Evolutionary conservation across 345 rosid genomes (phyloP).

Genomic region (Draba incana): DNA sequence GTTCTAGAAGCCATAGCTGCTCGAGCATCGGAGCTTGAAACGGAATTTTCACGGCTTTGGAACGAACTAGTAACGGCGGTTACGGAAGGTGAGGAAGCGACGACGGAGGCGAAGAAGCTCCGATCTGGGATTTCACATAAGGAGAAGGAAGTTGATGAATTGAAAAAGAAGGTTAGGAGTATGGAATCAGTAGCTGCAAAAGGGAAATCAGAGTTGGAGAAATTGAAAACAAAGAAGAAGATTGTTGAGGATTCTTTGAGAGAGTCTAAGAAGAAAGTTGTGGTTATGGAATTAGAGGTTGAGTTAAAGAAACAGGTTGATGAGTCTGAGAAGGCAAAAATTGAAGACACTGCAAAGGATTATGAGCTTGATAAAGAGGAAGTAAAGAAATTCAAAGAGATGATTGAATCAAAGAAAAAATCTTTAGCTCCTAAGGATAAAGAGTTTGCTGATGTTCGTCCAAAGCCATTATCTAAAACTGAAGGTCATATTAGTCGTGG

Average conservation of each 20-base stretch:
- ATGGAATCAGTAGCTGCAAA: constrained; percentile 45
- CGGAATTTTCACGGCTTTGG: constrained; percentile 59
- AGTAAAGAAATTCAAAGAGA: too few relatives aligned
- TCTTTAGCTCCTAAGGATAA: too few relatives aligned
- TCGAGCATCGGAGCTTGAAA: constrained; percentile 68
- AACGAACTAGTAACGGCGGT: constrained; percentile 60
- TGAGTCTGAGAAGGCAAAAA: constrained; percentile 44
- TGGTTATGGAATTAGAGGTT: constrained; percentile 44
- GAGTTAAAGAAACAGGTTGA: constrained; percentile 49
- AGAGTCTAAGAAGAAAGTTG: constrained; percentile 47
- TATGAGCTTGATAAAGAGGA: too few relatives aligned
- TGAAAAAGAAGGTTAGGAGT: constrained; percentile 46
- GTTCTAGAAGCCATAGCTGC: constrained; percentile 52
- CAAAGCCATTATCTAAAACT: too few relatives aligned
- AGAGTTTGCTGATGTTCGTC: too few relatives aligned
- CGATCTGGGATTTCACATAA: constrained; percentile 47
- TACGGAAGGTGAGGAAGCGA: constrained; percentile 59
- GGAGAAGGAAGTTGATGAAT: constrained; percentile 49
- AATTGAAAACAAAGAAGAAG: constrained; percentile 46
- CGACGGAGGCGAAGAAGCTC: constrained; percentile 44
- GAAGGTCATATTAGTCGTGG: too few relatives aligned
- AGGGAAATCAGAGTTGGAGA: constrained; percentile 45
- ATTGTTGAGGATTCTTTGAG: constrained; percentile 42
- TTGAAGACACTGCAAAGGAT: too few relatives aligned
- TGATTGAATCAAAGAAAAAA: too few relatives aligned